A percentile compares a stretch with the other conserved stretches of the same genome.
phyloP scores from a whole-genome alignment of 1,139 yeast species.

The Taphrina betulina region DNA sequence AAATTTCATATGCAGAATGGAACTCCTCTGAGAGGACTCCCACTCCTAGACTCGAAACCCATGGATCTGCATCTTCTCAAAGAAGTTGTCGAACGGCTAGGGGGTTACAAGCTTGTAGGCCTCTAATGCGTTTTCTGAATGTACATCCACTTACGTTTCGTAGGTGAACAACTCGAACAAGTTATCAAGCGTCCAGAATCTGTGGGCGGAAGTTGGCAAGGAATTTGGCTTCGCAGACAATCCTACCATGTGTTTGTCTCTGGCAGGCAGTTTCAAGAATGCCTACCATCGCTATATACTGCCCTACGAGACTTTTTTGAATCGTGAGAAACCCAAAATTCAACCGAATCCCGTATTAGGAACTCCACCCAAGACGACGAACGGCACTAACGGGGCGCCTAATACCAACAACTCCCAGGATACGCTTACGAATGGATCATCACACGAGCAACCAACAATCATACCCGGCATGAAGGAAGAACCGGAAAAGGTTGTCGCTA shows the following conservation, averaged over 20 bases:
- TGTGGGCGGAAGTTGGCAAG: constrained; percentile 57
- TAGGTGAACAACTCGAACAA: constrained; percentile 22
- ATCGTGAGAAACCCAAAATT: constrained; percentile 35
- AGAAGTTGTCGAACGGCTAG: constrained; percentile 45
- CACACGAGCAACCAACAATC: no score
- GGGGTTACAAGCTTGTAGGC: constrained; percentile 46
- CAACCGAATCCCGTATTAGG: constrained; percentile 18
- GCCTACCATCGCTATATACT: constrained; percentile 47
- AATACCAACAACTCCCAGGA: no score
- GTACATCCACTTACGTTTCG: background rate
- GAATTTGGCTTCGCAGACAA: constrained; percentile 73
- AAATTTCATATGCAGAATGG: constrained; percentile 43
- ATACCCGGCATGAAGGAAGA: no score
- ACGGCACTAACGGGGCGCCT: no score
- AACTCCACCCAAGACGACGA: constrained; percentile 7
- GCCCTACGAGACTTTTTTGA: constrained; percentile 46
- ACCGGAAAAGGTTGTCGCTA: no score
- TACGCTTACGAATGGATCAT: background rate
- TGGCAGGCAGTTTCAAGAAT: constrained; percentile 55
- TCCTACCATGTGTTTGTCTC: constrained; percentile 67
- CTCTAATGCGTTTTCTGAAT: no score
- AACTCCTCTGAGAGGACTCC: constrained; percentile 41
- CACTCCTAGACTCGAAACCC: constrained; percentile 46
- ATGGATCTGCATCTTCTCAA: constrained; percentile 46
- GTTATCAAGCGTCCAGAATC: constrained; percentile 40